Base-by-base conservation (phyloP, 129 eudicot genomes). In the Centella asiatica region DNA sequence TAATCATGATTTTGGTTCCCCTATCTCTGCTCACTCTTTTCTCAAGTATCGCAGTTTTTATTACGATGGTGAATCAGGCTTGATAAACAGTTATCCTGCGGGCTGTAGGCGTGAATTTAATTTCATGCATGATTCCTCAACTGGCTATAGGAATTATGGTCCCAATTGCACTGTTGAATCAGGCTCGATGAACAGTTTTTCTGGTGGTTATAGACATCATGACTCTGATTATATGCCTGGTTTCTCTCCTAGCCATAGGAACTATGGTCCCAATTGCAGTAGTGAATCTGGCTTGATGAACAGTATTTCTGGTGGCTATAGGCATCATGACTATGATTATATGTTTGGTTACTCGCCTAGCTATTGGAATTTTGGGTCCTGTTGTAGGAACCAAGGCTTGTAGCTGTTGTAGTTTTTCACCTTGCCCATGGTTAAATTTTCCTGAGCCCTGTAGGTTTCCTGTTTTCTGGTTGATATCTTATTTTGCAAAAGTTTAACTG, bases 21-120 rank as follows among this genome's bases (percentile, higher is more conserved):
- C 67, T 14, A 39, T 64, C 15, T 68, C 88, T 17, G 73, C 69
- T 48, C 75, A 70, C 42, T 72, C 80, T 6, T 79, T 81, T 67
- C 74, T 42, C 19, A 69, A 69, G 62, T 80, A 78, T 40, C 55
- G 49, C 47, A 73, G 80, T 13, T 65, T 69, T n/a, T 2, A 32
- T 57, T 62, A 51, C 51, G 0, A 28, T 12, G 15, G 47, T 10
- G 12, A 15, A 12, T 12, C 47, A 15, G 47, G 47, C 6, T 10
- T n/a, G 3, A 12, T 12, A 31, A 88, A 81, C 4, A 89, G 74
- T 11, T 82, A 76, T 3, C 89, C 93, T 19, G 86, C 83, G 32
- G 86, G 89, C 17, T 71, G 65, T 67, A 87, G 80, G 18, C 75
- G 72, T 26, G 79, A 68, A 33, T 50, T 34, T 4, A 71, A 87